A percentile compares a stretch with the other conserved stretches of the same genome.
These are phyloP conservation scores for Aciculosporium take DNA, from an alignment of 2,329 filamentous ascomycete genomes.

Conservation along the genomic window DNA sequence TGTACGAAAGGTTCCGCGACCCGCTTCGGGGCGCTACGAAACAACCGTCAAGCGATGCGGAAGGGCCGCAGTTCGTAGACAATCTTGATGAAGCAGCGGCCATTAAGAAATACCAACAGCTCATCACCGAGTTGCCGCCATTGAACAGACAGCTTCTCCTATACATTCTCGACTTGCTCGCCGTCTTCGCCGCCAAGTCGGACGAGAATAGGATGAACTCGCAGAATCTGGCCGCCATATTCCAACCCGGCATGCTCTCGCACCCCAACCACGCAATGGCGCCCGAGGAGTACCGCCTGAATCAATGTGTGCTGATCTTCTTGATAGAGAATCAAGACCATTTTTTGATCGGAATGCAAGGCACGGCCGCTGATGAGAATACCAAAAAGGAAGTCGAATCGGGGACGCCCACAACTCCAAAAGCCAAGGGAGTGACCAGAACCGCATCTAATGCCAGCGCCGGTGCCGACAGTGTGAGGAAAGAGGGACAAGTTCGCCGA, in stretches of 20 bases:
- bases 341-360: constrained; percentile 96
- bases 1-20: constrained; percentile 82
- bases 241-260: constrained; percentile 90
- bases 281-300: constrained; percentile 82
- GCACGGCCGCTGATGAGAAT: constrained; percentile 88
- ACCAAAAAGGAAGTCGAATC: constrained; percentile 52
- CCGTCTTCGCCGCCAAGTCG: constrained; percentile 92
- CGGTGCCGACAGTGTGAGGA: constrained; percentile 72
- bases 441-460: constrained; percentile 82
- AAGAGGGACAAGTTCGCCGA: constrained; percentile 63
- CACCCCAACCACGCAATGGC: constrained; percentile 93
- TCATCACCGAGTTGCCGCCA: constrained; percentile 86
- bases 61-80: constrained; percentile 55
- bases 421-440: constrained; percentile 38
- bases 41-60: constrained; percentile 57
- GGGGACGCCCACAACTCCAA: constrained; percentile 40
- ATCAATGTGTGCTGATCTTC: constrained; percentile 94
- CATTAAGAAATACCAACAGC: constrained; percentile 69
- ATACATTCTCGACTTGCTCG: constrained; percentile 89
- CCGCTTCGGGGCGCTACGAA: constrained; percentile 60
- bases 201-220: constrained; percentile 96
- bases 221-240: constrained; percentile 87
- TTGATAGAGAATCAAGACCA: constrained; percentile 97
- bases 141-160: constrained; percentile 86
- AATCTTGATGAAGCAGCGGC: constrained; percentile 49